phyloP scores from a whole-genome alignment of 2,329 filamentous ascomycete genomes.

The Ceratocystis cacaofunesta region DNA sequence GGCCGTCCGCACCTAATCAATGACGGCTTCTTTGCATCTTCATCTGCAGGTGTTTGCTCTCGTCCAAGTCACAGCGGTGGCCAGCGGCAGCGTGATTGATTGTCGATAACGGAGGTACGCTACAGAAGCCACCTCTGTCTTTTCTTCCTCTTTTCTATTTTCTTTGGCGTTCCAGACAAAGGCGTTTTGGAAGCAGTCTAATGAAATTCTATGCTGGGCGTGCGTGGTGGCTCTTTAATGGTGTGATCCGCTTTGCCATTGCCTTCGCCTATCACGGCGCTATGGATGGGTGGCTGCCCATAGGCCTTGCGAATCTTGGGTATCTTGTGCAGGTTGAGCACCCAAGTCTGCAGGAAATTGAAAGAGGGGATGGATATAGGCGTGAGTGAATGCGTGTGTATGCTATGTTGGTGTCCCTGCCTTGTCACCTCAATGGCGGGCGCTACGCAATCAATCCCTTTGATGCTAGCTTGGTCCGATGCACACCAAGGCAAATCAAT shows the following conservation, averaged over 20 bases:
- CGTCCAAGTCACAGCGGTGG: neutral
- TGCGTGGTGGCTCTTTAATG: neutral
- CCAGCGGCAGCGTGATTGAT: neutral
- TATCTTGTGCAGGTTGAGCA: neutral
- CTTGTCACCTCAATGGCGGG: no score
- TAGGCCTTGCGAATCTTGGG: no score
- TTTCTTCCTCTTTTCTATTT: no score
- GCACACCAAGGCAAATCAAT: no score
- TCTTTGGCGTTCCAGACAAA: neutral
- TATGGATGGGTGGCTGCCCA: neutral
- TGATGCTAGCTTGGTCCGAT: no score
- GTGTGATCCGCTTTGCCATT: neutral
- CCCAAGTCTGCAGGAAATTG: no score
- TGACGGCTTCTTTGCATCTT: neutral
- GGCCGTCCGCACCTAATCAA: neutral
- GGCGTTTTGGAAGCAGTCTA: neutral
- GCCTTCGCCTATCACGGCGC: neutral
- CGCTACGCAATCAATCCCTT: no score
- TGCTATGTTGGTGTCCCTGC: no score
- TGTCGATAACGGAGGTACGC: no score
- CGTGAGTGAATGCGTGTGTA: neutral
- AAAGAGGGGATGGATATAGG: no score
- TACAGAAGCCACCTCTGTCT: no score
- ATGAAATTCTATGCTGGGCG: no score
- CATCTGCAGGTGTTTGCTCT: neutral